These are phyloP conservation scores for Marchantia paleacea DNA, from an alignment of 225 moss, liverwort and hornwort genomes.

Conservation along the genomic window DNA sequence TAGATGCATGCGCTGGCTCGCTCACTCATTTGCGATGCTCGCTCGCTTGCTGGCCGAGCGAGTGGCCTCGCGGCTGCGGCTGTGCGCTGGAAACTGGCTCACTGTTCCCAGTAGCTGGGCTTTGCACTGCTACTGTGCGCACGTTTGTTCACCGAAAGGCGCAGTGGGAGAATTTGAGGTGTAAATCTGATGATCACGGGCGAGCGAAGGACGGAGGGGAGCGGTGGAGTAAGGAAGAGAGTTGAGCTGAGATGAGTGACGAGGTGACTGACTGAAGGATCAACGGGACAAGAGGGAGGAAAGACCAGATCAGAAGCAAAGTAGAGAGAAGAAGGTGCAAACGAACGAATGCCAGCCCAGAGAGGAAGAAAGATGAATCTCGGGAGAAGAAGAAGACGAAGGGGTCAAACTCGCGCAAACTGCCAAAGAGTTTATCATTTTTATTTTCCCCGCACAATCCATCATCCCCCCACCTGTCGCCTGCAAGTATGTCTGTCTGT, in stretches of 20 bases:
- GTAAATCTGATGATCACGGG: background rate
- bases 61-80: background rate
- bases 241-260: background rate
- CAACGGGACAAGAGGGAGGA: background rate
- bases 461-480: background rate
- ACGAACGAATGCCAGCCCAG: background rate
- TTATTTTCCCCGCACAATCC: background rate
- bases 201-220: background rate
- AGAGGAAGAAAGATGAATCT: background rate
- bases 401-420: background rate
- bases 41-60: background rate
- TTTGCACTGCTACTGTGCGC: background rate
- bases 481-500: background rate
- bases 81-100: background rate
- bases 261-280: background rate
- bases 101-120: conserved; percentile 11
- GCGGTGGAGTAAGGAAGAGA: background rate
- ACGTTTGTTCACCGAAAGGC: background rate
- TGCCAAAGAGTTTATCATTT: background rate
- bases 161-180: background rate
- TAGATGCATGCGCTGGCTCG: background rate
- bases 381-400: too few species aligned
- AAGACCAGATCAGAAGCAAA: background rate
- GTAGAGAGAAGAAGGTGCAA: background rate
- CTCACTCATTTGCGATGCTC: background rate